Base-by-base conservation (phyloP, 805 yeast genomes). In the Yarrowia deformans region DNA sequence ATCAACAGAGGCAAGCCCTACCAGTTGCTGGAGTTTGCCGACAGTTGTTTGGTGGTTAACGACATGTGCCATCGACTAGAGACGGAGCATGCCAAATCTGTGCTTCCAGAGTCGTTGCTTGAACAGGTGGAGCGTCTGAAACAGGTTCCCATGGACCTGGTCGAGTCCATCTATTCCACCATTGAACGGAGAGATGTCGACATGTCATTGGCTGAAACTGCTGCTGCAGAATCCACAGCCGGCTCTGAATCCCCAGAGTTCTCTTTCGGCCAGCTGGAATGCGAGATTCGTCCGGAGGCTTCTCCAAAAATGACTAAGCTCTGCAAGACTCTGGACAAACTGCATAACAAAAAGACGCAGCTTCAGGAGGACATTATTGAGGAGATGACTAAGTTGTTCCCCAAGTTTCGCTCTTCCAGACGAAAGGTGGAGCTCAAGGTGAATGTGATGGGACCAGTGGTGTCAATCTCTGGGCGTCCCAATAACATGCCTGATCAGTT, bases 321-420 rank as follows among this genome's bases (percentile, higher is more conserved):
- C 8, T 70, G 74, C 67, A 49, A 55, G n/a, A 78, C 77, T 34
- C 72, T 80, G 45, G 70, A 70, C 29, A 75, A 69, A 56, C 75
- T 76, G 46, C 74, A 71, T n/a, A 69, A 46, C 18, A 70, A 72
- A 9, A 73, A 75, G 48, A 74, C 72, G 19, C 73, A 73, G 32
- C 74, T 77, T 12, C 70, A 70, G 19, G 69, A 48, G 14, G 45
- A 69, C 16, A 68, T 74, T 10, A 69, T 32, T 67, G 73, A 42
- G 50, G 68, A 39, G 71, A 71, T 43, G 60, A 71, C 54, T 43
- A 67, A 58, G 55, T 63, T 16, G 64, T 71, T 39, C 23, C 68
- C 68, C 37, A 63, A 48, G 46, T 63, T 48, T 8, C 19, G 39
- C 1, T n/a, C 32, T 2, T 37, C 55, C 9, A 3, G 56, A 8